Evolutionary conservation across 2,329 filamentous ascomycete genomes (phyloP), one percentile per base, ranked within the genome.

Genomic region (Cadophora luteo-olivacea): DNA sequence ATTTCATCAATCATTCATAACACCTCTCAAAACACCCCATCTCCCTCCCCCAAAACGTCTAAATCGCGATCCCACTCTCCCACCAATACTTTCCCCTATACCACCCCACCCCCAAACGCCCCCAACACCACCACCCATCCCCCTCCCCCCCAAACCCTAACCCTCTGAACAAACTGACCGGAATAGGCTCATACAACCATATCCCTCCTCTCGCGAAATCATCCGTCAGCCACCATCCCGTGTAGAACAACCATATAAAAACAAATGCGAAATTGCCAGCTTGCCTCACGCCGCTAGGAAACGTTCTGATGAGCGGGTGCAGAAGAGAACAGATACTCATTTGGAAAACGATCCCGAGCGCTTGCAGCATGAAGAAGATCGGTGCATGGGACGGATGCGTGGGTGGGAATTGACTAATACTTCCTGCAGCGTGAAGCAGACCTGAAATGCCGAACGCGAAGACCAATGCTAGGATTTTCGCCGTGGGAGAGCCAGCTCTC

Each of bases 121-220:
- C 83, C 87, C 90, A 93, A 74, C 91, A 87, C 87, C 87, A 92
- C 84, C 87, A 90, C 0, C 84, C 80, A 74, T 92, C 89, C 0
- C 85, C 87, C 22, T 83, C 79, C 0, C 82, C 81, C 0, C 91
- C 91, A 41, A 90, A 82, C 0, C 91, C 90, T 19, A 94, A 41
- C 1, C 85, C 86, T 32, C 93, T 84, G n/a, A 94, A 76, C 0
- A 85, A 76, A 65, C 92, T 97, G 9, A 95, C 72, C 0, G 94
- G 93, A n/a, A 97, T 80, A 0, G 93, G 93, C 79, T 97, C 93
- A 70, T 89, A 88, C 16, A 97, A 79, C 92, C 92, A 97, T 0
- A 97, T 75, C 0, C 92, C 93, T 0, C 88, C 86, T 12, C 85
- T 83, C 0, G 90, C 86, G 77, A 97, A 89, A 75, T 97, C 94